Conservation (phyloP, 2,329 filamentous ascomycete genomes). For the Phoma sp. region DNA sequence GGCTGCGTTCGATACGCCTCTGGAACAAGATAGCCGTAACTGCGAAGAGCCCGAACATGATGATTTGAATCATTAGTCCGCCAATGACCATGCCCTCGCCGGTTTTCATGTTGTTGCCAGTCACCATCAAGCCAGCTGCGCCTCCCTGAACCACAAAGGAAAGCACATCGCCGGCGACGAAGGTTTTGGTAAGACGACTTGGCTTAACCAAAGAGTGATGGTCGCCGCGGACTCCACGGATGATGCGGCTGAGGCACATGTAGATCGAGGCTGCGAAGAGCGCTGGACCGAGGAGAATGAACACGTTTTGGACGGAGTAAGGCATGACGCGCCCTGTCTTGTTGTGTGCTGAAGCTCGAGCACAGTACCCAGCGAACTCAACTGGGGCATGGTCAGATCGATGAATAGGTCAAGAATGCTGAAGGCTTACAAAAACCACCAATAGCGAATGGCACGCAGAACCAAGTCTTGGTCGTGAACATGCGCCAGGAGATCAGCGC, state of each 20-base stretch:
- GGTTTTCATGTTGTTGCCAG: slow-evolving; percentile 20
- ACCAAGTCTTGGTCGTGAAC: slow-evolving; percentile 52
- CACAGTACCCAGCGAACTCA: slow-evolving; percentile 60
- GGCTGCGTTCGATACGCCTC: slow-evolving; percentile 16
- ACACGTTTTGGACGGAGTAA: slow-evolving; percentile 51
- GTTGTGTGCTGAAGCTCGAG: slow-evolving; percentile 50
- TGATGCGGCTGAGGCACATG: slow-evolving; percentile 56
- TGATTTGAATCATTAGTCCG: slow-evolving; percentile 56
- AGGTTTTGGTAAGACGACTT: slow-evolving; percentile 51
- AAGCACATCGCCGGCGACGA: slow-evolving; percentile 54
- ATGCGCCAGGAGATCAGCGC: slow-evolving; percentile 33
- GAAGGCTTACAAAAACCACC: slow-evolving; percentile 56
- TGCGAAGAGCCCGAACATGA: slow-evolving; percentile 58
- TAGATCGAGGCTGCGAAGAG: slow-evolving; percentile 57
- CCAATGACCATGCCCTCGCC: slow-evolving; percentile 49
- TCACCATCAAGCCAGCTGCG: slow-evolving; percentile 48
- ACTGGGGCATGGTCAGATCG: slow-evolving; percentile 42
- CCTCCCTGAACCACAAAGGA: slow-evolving; percentile 53
- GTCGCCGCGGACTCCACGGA: slow-evolving; percentile 46
- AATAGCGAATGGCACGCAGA: slow-evolving; percentile 58
- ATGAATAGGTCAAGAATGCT: background rate
- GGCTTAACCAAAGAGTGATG: slow-evolving; percentile 46
- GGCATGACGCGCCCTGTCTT: slow-evolving; percentile 45
- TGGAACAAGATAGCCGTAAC: slow-evolving; percentile 18
- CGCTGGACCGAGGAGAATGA: slow-evolving; percentile 54